Conservation (phyloP, 768 basidiomycete species). For the Trametes meyenii region DNA sequence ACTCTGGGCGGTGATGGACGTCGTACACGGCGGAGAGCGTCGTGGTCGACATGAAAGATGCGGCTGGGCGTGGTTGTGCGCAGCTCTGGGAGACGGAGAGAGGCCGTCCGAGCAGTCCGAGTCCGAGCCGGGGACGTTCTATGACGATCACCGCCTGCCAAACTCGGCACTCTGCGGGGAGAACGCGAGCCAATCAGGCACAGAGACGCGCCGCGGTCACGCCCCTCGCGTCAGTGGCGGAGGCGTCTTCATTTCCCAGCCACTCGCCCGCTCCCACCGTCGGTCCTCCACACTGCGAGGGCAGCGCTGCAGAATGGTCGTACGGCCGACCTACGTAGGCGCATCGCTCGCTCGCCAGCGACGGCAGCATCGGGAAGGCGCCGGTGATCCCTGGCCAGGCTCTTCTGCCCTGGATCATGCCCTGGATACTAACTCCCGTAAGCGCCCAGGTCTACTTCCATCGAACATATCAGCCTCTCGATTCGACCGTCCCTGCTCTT, state of each 20-base stretch:
- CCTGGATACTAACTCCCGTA: conserved; percentile 14
- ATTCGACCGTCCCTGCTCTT: background rate
- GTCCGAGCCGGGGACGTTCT: background rate
- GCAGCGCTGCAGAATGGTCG: no score
- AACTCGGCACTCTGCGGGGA: background rate
- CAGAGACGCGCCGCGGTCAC: conserved; percentile 18
- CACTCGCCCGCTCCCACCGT: background rate
- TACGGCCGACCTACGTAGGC: no score
- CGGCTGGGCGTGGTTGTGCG: no score
- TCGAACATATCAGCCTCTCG: conserved; percentile 7
- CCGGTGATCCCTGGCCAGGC: conserved; percentile 7
- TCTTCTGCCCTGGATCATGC: background rate
- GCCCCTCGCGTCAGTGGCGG: conserved; percentile 15
- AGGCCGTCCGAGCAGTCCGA: background rate
- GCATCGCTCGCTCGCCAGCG: no score
- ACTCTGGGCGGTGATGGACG: background rate
- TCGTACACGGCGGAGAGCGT: background rate
- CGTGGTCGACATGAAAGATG: background rate
- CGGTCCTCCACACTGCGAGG: no score
- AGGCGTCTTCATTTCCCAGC: conserved; percentile 1
- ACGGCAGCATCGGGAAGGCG: background rate
- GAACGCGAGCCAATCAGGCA: conserved; percentile 8
- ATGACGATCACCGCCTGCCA: background rate
- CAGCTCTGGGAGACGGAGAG: background rate
- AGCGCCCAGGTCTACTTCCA: conserved; percentile 11